Evolutionary conservation across 2,329 filamentous ascomycete genomes (phyloP), one percentile per base, ranked within the genome.

Genomic region (Fusarium citri): DNA sequence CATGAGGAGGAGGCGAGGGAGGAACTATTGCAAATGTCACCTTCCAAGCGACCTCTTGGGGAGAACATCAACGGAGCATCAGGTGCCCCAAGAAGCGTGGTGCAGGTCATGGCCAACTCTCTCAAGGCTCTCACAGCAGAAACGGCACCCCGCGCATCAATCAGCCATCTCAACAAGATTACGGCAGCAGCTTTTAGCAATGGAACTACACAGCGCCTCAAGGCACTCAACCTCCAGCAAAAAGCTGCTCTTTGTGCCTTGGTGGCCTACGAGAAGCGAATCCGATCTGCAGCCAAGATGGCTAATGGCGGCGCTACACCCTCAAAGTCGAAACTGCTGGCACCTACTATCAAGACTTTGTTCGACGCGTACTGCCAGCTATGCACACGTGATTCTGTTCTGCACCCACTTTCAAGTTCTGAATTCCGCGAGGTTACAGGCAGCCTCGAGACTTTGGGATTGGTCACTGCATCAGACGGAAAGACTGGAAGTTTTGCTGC

Each of bases 391-490:
- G 95, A 98, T 75, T 92, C 94, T n/a, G 85, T 97, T 12, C 86
- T 99, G 4, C 94, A 97, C 72, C 93, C 95, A 1, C 87, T 99
- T 4, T 96, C 94, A 3, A 92, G 89, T 75, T 96, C 94, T 8
- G 96, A 99, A 79, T 99, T 99, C 80, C 89, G 94, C 61, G 96
- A 99, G 80, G 94, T 99, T 8, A 86, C 98, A 22, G 90, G 92
- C 37, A 97, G 93, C 73, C 81, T 99, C 55, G 96, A 99, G 82
- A 96, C 94, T 0, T 82, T 97, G 48, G 94, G 93, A 3, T 83
- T 98, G 23, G 86, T 98, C 8, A 91, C 78, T 80, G 91, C 81
- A 76, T 92, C 82, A 77, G 93, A 86, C 83, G 92, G 83, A 73
- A 93, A 87, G 83, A 91, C 83, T 51, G 92, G 88, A 47, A 92